Evolutionary conservation across 768 basidiomycete genomes (phyloP).

Genomic region (Tricholoma furcatifolium): DNA sequence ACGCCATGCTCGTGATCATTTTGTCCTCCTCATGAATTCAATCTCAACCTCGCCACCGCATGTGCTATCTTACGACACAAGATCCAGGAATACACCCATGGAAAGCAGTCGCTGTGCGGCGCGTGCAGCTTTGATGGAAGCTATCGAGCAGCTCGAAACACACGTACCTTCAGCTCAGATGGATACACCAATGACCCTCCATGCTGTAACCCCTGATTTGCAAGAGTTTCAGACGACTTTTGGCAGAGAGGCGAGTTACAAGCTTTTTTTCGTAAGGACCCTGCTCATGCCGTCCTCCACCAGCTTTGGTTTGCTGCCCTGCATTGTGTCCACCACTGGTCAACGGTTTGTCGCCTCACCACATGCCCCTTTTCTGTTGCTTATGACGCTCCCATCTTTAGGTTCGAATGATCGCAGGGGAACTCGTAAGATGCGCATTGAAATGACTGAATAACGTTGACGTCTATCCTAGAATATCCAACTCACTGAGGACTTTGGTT

Average conservation of each 20-base stretch:
- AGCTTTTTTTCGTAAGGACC: not conserved
- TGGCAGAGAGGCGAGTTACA: slow-evolving; percentile 66
- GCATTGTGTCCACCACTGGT: slow-evolving; percentile 91
- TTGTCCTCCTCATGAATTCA: slow-evolving; percentile 61
- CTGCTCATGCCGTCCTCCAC: not conserved
- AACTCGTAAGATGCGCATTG: slow-evolving; percentile 52
- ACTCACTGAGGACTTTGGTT: slow-evolving; percentile 76
- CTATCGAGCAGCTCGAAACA: slow-evolving; percentile 55
- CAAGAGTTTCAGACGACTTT: slow-evolving; percentile 79
- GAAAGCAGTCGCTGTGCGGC: slow-evolving; percentile 67
- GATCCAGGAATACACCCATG: slow-evolving; percentile 82
- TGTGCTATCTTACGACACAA: slow-evolving; percentile 72
- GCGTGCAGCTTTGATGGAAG: slow-evolving; percentile 49
- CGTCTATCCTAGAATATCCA: slow-evolving; percentile 49
- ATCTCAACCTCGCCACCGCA: slow-evolving; percentile 44
- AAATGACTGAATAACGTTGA: slow-evolving; percentile 6
- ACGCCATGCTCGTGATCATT: slow-evolving; percentile 85
- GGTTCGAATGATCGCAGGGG: slow-evolving; percentile 83
- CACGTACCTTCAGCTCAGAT: slow-evolving; percentile 48
- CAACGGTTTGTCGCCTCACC: slow-evolving; percentile 57
- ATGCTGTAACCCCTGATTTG: slow-evolving; percentile 78
- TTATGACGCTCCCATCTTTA: slow-evolving; percentile 22
- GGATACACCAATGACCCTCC: slow-evolving; percentile 62
- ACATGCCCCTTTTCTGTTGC: not conserved
- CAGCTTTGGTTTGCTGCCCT: slow-evolving; percentile 86